Evolutionary conservation across 768 basidiomycete species (phyloP), one percentile per base, ranked within the genome.

Genomic region (Postia placenta): DNA sequence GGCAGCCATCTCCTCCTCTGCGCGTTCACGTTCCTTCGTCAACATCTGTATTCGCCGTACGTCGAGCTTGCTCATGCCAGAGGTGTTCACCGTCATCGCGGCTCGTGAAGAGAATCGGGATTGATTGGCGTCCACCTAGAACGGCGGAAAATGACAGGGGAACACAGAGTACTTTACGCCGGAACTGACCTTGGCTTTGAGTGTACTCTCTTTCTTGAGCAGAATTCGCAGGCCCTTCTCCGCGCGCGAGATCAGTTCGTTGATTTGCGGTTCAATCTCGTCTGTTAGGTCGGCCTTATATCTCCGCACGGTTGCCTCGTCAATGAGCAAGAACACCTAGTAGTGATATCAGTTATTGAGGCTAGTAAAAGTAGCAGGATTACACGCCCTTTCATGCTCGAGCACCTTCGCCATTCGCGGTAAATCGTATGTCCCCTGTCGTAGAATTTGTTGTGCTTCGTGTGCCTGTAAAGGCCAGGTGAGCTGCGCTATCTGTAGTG

Each of bases 241-340:
- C 0, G 87, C 82, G 20, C 79, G 76, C 48, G 79, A 74, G 17
- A 89, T 75, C 14, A 92, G 78, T 54, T 91, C 87, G 40, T 73
- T 78, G 17, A 92, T 83, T 25, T 85, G 80, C 15, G 89, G 89
- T 51, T 91, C 88, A 9, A 92, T 80, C 61, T 90, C 88, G 45
- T 87, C 85, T 1, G 78, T 81, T 35, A 91, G 71, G 37, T 84
- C 83, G 2, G 81, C 67, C 59, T 90, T 88, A 69, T 91, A 89
- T 64, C 69, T 74, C 46, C 76, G 74, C n/a, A 90, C 75, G 0
- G 81, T 85, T 11, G 71, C 74, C 62, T 91, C 87, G 46, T 85
- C 79, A 1, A 88, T 73, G 9, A 92, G 76, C 15, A 87, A 67
- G 60, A 86, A 91, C 0, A 87, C 79, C 88, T 92, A 48, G 9